A percentile compares a stretch with the other conserved stretches of the same genome.
These are phyloP conservation scores for Penicillium pulvis DNA, from an alignment of 495 filamentous ascomycete genomes.

Conservation along the genomic window DNA sequence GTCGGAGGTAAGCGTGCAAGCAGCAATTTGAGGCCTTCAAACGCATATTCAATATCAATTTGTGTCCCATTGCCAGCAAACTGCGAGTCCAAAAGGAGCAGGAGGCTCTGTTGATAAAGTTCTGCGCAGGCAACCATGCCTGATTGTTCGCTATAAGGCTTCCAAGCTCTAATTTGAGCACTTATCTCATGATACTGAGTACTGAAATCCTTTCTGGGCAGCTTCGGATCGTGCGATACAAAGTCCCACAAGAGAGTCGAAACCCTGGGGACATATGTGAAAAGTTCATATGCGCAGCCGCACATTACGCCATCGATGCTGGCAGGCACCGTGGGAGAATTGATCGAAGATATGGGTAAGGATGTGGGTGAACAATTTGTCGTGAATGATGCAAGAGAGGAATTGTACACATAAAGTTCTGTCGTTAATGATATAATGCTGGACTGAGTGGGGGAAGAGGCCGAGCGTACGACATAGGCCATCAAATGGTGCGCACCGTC, in stretches of 20 bases:
- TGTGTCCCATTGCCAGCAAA: constrained; percentile 5
- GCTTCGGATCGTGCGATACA: background rate
- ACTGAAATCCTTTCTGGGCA: background rate
- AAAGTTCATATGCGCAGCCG: constrained; percentile 22
- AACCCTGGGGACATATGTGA: constrained; percentile 14
- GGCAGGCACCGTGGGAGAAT: background rate
- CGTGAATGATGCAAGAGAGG: constrained; percentile 22
- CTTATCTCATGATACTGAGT: constrained; percentile 4
- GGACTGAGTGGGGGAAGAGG: background rate
- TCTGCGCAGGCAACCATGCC: constrained; percentile 18
- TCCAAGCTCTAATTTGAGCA: constrained; percentile 11
- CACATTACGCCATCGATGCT: constrained; percentile 14
- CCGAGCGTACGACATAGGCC: constrained; percentile 14
- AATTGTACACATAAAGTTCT: constrained; percentile 21
- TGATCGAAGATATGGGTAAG: background rate
- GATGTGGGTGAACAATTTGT: constrained; percentile 5
- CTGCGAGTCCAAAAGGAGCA: constrained; percentile 17
- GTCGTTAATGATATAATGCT: constrained; percentile 18
- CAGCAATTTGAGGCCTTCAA: constrained; percentile 7
- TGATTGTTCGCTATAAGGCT: constrained; percentile 11
- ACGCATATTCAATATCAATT: constrained; percentile 11
- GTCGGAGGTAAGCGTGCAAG: constrained; percentile 16
- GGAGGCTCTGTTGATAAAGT: constrained; percentile 21
- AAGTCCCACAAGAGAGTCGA: constrained; percentile 11
- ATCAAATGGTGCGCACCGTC: constrained; percentile 22